phyloP scores from a whole-genome alignment of 78 protist genomes.

The Dictyostelium intermedium region DNA sequence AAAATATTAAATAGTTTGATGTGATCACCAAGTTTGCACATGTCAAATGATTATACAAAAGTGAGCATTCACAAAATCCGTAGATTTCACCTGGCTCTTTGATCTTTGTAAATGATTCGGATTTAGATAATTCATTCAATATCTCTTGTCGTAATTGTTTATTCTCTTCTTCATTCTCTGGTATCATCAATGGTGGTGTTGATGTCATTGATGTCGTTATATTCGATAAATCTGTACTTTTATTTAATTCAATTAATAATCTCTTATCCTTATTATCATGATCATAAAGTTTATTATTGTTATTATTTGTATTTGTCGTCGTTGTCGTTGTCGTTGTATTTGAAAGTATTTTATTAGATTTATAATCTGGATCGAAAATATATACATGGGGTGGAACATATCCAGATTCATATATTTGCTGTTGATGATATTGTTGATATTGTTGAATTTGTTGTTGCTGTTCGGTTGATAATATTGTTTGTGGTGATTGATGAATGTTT shows the following conservation, averaged over 20 bases:
- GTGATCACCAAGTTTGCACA: slow-evolving; percentile 38
- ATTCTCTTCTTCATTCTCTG: slow-evolving; percentile 1
- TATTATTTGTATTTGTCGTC: not conserved
- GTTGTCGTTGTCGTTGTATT: no score
- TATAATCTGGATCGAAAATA: slow-evolving; percentile 1
- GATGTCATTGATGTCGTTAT: not conserved
- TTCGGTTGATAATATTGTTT: not conserved
- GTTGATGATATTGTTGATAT: slow-evolving; percentile 7
- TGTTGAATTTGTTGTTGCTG: slow-evolving; percentile 14
- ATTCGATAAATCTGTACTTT: not conserved
- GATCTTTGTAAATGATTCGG: not conserved
- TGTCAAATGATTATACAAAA: slow-evolving; percentile 35
- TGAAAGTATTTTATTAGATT: not conserved
- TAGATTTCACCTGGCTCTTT: not conserved
- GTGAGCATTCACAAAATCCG: slow-evolving; percentile 48
- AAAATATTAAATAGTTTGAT: slow-evolving; percentile 2
- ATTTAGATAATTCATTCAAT: not conserved
- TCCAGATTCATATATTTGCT: not conserved
- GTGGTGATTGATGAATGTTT: not conserved
- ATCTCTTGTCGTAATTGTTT: not conserved
- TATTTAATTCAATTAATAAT: not conserved
- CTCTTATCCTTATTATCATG: not conserved
- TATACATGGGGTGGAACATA: slow-evolving; percentile 9
- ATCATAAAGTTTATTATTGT: not conserved
- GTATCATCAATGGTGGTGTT: not conserved